A percentile compares a stretch with the other conserved stretches of the same genome.
Evolutionary conservation across 2,329 filamentous ascomycete genomes (phyloP).

Genomic region (Fusarium chaquense): DNA sequence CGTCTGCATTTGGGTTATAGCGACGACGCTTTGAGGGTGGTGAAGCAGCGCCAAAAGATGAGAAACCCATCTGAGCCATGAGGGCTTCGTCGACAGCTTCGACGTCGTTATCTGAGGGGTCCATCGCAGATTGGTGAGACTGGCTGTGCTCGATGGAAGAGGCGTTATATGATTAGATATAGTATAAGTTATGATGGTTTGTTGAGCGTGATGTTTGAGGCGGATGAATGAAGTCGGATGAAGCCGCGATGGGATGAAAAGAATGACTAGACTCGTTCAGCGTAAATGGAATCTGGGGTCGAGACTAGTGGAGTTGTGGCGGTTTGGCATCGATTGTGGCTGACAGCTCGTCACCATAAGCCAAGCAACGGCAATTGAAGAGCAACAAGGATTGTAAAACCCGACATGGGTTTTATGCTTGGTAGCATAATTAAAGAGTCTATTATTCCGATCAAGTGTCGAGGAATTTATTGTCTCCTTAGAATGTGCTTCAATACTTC

Average conservation of each 20-base stretch:
- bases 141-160: neutral
- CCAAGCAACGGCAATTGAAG: neutral
- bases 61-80: constrained; percentile 79
- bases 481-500: neutral
- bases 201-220: constrained; percentile 9
- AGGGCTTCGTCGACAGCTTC: constrained; percentile 55
- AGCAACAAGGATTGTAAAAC: constrained; percentile 6
- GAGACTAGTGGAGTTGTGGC: constrained; percentile 37
- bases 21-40: constrained; percentile 74
- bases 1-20: constrained; percentile 69
- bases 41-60: constrained; percentile 71
- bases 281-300: constrained; percentile 45
- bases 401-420: neutral
- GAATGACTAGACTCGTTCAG: constrained; percentile 27
- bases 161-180: neutral
- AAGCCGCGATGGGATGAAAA: constrained; percentile 30
- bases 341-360: neutral
- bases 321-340: constrained; percentile 30
- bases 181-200: neutral
- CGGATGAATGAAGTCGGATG: constrained; percentile 11
- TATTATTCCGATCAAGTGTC: neutral
- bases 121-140: constrained; percentile 7
- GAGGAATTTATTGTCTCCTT: neutral
- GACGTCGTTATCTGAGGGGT: constrained; percentile 17
- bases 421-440: neutral